These are phyloP conservation scores for Diutina rugosa DNA, from an alignment of 1,139 yeast species.

Conservation along the genomic window DNA sequence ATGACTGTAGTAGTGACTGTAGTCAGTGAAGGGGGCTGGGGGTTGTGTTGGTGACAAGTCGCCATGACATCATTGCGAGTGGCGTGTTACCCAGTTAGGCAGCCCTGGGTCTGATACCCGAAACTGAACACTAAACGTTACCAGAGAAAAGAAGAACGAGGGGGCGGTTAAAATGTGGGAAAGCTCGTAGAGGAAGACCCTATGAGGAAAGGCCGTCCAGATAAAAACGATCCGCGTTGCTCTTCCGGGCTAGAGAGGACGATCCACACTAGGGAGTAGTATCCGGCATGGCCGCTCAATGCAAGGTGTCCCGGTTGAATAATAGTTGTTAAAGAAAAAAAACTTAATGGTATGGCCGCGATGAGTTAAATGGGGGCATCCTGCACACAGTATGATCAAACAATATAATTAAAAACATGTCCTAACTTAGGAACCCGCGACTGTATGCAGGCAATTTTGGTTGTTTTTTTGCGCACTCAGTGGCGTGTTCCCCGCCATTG, in stretches of 20 bases:
- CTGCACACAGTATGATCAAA: neutral
- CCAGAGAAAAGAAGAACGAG: neutral
- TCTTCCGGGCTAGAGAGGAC: neutral
- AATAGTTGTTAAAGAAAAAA: neutral
- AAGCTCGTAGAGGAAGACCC: neutral
- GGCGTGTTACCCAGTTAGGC: neutral
- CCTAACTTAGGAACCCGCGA: neutral
- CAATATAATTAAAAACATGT: neutral
- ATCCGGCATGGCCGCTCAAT: slow-evolving; percentile 2
- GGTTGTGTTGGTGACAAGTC: neutral
- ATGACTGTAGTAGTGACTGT: neutral
- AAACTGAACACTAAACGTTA: neutral
- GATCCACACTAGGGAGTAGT: neutral
- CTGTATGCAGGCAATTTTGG: neutral
- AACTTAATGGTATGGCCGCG: neutral
- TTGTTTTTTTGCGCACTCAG: too few relatives aligned
- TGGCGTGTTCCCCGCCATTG: too few relatives aligned
- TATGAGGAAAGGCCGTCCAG: neutral
- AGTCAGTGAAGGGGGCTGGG: neutral
- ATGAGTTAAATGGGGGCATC: neutral
- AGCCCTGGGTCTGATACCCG: neutral
- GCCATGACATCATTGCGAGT: neutral
- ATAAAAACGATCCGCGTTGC: neutral
- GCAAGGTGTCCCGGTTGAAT: neutral
- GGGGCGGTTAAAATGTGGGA: neutral